Evolutionary conservation across 2,329 filamentous ascomycete species (phyloP), one percentile per base, ranked within the genome.

Genomic region (Aspergillus pseudotamarii): DNA sequence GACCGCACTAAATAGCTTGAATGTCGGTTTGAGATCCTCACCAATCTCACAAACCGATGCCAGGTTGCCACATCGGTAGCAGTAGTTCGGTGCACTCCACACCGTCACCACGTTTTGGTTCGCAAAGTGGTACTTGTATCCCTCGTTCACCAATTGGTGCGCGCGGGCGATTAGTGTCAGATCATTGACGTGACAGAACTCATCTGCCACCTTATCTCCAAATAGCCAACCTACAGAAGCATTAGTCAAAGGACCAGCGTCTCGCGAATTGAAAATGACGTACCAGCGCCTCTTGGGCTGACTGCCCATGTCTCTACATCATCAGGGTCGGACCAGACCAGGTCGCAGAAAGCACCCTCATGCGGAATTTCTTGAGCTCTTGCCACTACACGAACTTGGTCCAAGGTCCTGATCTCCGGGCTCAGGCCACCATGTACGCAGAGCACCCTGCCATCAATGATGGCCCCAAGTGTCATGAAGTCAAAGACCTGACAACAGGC

Each of bases 51-150:
- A 97, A 76, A 97, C 96, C 6, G 86, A 89, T 23, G 89, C 89
- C 65, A 91, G 92, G 80, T 99, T 99, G 75, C 95, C 95, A 75
- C 94, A 99, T 79, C 94, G 88, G 85, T 99, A 98, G 84, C 94
- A 98, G 85, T 98, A 98, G 79, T 94, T 94, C 65, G 91, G 91
- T 46, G 91, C 91, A 89, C 75, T 87, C 85, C 89, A 91, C 28
- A 91, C 89, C 1, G 89, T 91, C 21, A 97, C 94, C 48, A 97
- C 94, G 14, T 96, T 96, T 80, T 95, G 94, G 77, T 97, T 92
- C 59, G 91, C 86, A 80, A 98, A 98, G 76, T 98, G 94, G 77
- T 96, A 98, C 87, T 92, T 92, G 82, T 91, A 92, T 62, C 89
- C 89, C 78, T 92, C 89, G 70, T 92, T 91, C 67, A 92, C 90